phyloP scores from a whole-genome alignment of 768 basidiomycete species.

The Sistotremastrum suecicum region DNA sequence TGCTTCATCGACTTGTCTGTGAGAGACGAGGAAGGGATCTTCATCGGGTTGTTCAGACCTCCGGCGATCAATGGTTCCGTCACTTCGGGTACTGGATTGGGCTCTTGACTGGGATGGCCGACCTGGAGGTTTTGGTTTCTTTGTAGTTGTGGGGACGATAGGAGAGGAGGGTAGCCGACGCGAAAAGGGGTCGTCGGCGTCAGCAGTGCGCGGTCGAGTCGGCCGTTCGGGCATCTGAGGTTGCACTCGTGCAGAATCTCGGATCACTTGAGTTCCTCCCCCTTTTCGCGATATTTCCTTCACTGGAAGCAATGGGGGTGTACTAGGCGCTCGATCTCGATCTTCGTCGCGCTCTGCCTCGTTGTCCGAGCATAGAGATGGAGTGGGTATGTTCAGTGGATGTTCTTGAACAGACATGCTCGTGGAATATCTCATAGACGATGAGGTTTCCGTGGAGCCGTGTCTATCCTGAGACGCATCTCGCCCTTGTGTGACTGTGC shows the following conservation, averaged over 20 bases:
- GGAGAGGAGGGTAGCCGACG: constrained; percentile 54
- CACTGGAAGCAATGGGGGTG: constrained; percentile 26
- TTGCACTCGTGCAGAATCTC: neutral
- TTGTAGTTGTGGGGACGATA: constrained; percentile 36
- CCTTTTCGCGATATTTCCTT: neutral
- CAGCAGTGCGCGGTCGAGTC: neutral
- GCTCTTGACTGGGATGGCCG: constrained; percentile 13
- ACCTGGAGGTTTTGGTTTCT: constrained; percentile 42
- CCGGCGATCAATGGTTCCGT: too few species aligned
- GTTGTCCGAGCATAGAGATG: constrained; percentile 65
- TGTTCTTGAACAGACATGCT: constrained; percentile 15
- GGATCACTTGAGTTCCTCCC: neutral
- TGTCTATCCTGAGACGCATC: too few species aligned
- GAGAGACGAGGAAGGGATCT: too few species aligned
- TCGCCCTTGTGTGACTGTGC: too few species aligned
- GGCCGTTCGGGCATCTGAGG: neutral
- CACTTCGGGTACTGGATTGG: too few species aligned
- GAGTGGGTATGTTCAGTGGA: constrained; percentile 35
- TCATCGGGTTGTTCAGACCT: too few species aligned
- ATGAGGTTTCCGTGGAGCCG: constrained; percentile 12
- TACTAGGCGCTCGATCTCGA: constrained; percentile 30
- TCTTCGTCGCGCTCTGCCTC: constrained; percentile 34
- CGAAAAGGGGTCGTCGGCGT: constrained; percentile 29
- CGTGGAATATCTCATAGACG: too few species aligned
- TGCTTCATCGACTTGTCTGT: too few species aligned